Base-by-base conservation (phyloP, 139 green algal species). In the Nannochloris sp. region DNA sequence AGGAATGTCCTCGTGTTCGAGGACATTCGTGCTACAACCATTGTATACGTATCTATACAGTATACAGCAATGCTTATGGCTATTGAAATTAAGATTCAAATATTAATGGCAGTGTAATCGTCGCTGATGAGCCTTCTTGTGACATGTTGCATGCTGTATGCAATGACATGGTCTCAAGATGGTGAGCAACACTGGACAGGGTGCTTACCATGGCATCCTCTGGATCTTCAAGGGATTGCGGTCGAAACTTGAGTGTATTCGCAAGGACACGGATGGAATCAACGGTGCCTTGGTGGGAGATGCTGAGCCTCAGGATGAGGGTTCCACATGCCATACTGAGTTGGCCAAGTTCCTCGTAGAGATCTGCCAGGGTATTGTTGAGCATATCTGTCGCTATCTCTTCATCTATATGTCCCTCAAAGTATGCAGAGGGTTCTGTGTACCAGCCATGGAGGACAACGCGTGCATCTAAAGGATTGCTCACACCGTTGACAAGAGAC, bases 361-460 rank as follows among this genome's bases (percentile, higher is more conserved):
- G 50, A 9, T 25, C 33, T 1, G 58, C 40, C 61, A 89, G 58
- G 4, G 60, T 64, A 11, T 56, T 64, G 26, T 78, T 76, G 12
- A 89, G 59, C 1, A 56, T 66, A 33, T 68, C 49, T 25, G 66
- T 71, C 0, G 71, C 80, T 14, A 74, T 71, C 14, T 72, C 78
- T n/a, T 77, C 58, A 2, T 64, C 50, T 57, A 89, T 59, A 0
- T 63, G 61, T 6, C 83, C 83, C 57, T 62, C 49, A 48, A 86
- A 89, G 48, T 87, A 91, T 5, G 84, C 83, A 16, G 68, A 60
- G 3, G 85, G 87, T 43, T 84, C 74, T 17, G 81, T 87, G 65
- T 88, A 94, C 87, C 87, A 94, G 43, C 87, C 87, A 51, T 92
- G 84, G 63, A 94, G 70, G 56, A 92, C 87, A 12, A 94, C 67